A percentile compares a stretch with the other conserved stretches of the same genome.
Conservation (phyloP, 768 basidiomycete genomes). For the Termitomyces sp. region DNA sequence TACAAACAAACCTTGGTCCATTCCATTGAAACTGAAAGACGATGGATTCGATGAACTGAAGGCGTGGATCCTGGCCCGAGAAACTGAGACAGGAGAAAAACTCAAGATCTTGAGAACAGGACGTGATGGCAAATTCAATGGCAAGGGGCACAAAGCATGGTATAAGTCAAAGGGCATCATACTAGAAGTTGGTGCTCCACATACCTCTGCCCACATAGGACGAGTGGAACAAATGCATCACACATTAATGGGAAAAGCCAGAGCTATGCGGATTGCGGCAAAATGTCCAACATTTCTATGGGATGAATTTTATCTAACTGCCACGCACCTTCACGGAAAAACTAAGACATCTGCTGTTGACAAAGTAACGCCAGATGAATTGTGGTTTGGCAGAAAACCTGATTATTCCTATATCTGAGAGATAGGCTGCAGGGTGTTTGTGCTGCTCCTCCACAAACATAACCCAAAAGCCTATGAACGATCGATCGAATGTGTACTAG, state of each 20-base stretch:
- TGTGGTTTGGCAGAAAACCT: conserved; percentile 17
- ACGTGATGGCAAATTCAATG: conserved; percentile 19
- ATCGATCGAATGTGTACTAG: conserved; percentile 17
- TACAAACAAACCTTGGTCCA: too few relatives aligned
- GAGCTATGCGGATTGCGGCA: conserved; percentile 19
- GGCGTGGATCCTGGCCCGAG: conserved; percentile 21
- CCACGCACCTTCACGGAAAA: not conserved
- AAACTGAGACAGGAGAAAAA: conserved; percentile 14
- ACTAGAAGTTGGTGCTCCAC: conserved; percentile 15
- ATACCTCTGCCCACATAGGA: conserved; percentile 30
- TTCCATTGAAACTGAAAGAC: not conserved
- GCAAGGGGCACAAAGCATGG: conserved; percentile 7
- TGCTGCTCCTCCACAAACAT: conserved; percentile 24
- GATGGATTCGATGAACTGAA: too few relatives aligned
- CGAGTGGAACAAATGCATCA: conserved; percentile 17
- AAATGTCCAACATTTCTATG: conserved; percentile 14
- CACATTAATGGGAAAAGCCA: conserved; percentile 15
- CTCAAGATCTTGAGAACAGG: conserved; percentile 11
- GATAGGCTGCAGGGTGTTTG: conserved; percentile 29
- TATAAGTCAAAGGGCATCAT: conserved; percentile 7
- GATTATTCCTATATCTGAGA: conserved; percentile 24
- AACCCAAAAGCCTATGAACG: conserved; percentile 24
- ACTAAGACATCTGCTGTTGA: not conserved
- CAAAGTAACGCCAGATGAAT: conserved; percentile 15
- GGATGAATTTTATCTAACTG: not conserved